These are phyloP conservation scores for Podosphaera xanthii DNA, from an alignment of 2,329 filamentous ascomycete species.

Conservation along the genomic window DNA sequence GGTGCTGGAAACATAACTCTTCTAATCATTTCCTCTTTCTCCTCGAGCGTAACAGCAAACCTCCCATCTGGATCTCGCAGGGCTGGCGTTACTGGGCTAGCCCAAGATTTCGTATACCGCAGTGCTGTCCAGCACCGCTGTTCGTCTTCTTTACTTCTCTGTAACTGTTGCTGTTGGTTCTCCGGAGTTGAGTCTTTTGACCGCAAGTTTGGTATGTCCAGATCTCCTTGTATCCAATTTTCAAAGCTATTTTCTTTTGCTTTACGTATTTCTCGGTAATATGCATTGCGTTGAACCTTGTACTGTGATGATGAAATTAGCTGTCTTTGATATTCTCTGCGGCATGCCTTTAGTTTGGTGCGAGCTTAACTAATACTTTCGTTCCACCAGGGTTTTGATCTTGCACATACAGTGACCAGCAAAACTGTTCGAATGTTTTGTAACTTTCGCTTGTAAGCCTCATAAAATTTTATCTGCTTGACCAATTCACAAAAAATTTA, in stretches of 20 bases:
- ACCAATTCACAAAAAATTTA: no score
- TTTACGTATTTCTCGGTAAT: neutral
- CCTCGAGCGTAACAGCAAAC: neutral
- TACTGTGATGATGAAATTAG: neutral
- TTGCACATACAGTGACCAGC: no score
- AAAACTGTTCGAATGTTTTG: no score
- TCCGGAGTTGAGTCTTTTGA: no score
- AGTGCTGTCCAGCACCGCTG: neutral
- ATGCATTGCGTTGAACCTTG: neutral
- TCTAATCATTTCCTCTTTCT: constrained; percentile 1
- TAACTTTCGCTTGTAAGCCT: no score
- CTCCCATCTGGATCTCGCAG: neutral
- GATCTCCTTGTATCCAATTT: no score
- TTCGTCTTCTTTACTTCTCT: neutral
- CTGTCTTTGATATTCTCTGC: neutral
- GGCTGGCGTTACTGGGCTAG: neutral
- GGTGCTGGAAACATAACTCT: neutral
- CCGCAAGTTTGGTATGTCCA: no score
- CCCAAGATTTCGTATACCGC: neutral
- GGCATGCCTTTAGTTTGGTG: neutral
- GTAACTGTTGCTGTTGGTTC: no score
- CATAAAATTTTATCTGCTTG: no score
- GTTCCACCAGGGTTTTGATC: neutral
- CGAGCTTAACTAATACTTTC: neutral
- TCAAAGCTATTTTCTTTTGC: no score